Evolutionary conservation across 176 grass and related monocot genomes (phyloP).

Genomic region (Oryza punctata): DNA sequence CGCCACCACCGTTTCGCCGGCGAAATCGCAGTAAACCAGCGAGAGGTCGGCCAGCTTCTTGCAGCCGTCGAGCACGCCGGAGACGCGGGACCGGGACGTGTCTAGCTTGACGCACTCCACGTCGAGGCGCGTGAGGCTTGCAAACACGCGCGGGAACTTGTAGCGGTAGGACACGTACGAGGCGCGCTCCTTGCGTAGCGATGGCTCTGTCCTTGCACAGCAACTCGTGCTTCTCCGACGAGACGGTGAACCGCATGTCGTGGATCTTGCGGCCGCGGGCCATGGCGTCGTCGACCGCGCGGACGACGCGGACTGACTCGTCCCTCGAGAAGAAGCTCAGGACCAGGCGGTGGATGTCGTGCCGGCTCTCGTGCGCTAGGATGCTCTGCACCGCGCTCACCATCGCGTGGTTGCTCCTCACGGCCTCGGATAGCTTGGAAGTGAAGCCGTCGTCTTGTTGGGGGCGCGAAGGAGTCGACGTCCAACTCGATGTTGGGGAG

Average conservation of each 20-base stretch:
- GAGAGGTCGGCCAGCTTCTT: not conserved
- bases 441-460: not conserved
- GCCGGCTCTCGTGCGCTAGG: not conserved
- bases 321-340: not conserved
- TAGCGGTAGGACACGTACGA: not conserved
- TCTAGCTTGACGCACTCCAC: constrained; percentile 22
- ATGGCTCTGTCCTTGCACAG: not conserved
- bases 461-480: not conserved
- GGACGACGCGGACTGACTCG: not conserved
- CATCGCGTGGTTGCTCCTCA: not conserved
- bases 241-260: not conserved
- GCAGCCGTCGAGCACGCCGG: not conserved
- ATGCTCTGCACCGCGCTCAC: not conserved
- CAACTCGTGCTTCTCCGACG: not conserved
- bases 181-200: not conserved
- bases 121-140: constrained; percentile 5
- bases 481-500: not conserved
- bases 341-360: not conserved
- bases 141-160: not conserved
- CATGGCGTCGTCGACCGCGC: not conserved
- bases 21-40: not conserved
- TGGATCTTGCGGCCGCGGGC: not conserved
- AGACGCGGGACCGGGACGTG: not conserved
- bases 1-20: not conserved
- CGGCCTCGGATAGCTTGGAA: not conserved